A percentile compares a stretch with the other conserved stretches of the same genome.
Conservation (phyloP, 1,139 yeast genomes). For the Zygoascus hellenicus region DNA sequence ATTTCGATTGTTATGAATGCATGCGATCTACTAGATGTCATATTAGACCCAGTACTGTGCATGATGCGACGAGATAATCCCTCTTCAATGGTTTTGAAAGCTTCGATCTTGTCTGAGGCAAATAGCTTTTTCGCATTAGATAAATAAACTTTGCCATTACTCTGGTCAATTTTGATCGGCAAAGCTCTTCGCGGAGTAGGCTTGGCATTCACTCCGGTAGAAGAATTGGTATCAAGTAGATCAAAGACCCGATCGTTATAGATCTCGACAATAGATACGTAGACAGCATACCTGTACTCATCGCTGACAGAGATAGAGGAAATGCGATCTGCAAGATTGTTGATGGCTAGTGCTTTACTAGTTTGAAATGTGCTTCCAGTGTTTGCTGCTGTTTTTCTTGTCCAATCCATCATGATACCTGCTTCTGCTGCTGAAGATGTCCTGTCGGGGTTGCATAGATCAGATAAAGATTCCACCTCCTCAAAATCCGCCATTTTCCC, state of each 20-base stretch:
- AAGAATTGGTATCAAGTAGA: slow-evolving; percentile 22
- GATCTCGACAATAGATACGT: slow-evolving; percentile 34
- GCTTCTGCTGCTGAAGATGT: slow-evolving; percentile 36
- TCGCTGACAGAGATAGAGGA: slow-evolving; percentile 14
- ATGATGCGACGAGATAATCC: slow-evolving; percentile 30
- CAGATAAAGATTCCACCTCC: slow-evolving; percentile 28
- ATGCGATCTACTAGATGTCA: slow-evolving; percentile 37
- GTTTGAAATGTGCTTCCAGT: neutral
- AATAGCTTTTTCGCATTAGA: slow-evolving; percentile 27
- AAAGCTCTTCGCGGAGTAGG: slow-evolving; percentile 19
- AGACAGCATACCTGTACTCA: slow-evolving; percentile 26
- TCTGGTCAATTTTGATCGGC: slow-evolving; percentile 23
- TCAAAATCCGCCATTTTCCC: slow-evolving; percentile 40
- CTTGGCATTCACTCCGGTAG: slow-evolving; percentile 3
- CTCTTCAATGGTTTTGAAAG: slow-evolving; percentile 26
- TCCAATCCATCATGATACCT: slow-evolving; percentile 29
- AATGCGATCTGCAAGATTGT: slow-evolving; percentile 1
- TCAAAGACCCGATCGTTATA: slow-evolving; percentile 34
- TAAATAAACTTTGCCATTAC: slow-evolving; percentile 23
- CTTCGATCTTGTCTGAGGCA: slow-evolving; percentile 28
- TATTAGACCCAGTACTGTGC: slow-evolving; percentile 33
- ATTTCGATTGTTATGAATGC: slow-evolving; percentile 36
- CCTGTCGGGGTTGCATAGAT: slow-evolving; percentile 22
- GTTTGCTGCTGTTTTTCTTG: slow-evolving; percentile 16
- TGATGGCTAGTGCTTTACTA: neutral